Percentiles rank a stretch among this genome's conserved stretches.
Evolutionary conservation across 495 filamentous ascomycete species (phyloP).

Genomic region (Xylaria scruposa): DNA sequence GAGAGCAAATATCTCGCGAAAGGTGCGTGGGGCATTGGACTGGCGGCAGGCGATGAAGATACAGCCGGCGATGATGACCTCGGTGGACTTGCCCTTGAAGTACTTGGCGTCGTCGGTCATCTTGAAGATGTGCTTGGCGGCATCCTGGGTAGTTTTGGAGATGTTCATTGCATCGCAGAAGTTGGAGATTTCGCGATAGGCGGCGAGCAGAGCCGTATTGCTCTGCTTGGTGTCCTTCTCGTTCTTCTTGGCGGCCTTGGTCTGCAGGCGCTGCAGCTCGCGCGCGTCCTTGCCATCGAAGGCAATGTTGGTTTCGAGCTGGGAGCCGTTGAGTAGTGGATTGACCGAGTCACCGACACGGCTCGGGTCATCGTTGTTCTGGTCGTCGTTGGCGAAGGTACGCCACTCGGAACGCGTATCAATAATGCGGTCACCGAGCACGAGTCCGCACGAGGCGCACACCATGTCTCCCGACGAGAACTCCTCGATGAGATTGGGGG

Average conservation of each 20-base stretch:
- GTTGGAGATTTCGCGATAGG: constrained; percentile 86
- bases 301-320: constrained; percentile 89
- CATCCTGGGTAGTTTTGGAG: constrained; percentile 78
- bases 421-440: constrained; percentile 87
- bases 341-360: constrained; percentile 96
- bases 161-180: constrained; percentile 87
- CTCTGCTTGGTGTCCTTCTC: constrained; percentile 91
- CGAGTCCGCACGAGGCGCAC: constrained; percentile 89
- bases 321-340: constrained; percentile 84
- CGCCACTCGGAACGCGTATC: constrained; percentile 98
- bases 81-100: constrained; percentile 94
- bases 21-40: constrained; percentile 83
- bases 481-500: constrained; percentile 91
- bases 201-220: constrained; percentile 71
- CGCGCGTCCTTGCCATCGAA: constrained; percentile 73
- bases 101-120: constrained; percentile 87
- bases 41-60: constrained; percentile 98
- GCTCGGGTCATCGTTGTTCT: constrained; percentile 90
- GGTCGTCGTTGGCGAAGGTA: constrained; percentile 97
- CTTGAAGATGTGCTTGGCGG: constrained; percentile 94
- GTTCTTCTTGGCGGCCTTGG: constrained; percentile 85
- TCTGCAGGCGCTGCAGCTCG: constrained; percentile 87
- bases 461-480: constrained; percentile 91
- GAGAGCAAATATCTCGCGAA: constrained; percentile 88
- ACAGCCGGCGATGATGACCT: constrained; percentile 92